Percentiles rank a stretch among this genome's conserved stretches.
Conservation (phyloP, 306 rosid genomes). For the Citrullus colocynthis region DNA sequence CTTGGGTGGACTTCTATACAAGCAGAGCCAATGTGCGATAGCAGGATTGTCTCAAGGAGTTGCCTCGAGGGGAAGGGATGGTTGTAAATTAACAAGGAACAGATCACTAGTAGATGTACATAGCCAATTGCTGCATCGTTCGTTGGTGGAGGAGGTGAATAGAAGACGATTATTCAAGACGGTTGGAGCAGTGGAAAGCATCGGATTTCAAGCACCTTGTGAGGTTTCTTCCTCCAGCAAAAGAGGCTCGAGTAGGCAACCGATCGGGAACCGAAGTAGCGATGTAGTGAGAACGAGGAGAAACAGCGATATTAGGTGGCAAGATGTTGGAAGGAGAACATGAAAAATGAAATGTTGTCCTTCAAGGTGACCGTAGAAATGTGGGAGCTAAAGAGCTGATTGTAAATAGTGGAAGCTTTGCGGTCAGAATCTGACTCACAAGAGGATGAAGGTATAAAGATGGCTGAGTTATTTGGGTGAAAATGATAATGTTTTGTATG, state of each 20-base stretch:
- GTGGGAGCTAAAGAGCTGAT: not conserved
- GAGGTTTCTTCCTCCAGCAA: conserved; percentile 23
- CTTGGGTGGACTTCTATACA: conserved; percentile 11
- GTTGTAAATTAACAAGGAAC: conserved; percentile 42
- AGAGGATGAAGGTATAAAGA: not conserved
- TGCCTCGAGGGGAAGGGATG: conserved; percentile 21
- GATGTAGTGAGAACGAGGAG: conserved; percentile 14
- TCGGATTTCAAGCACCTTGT: conserved; percentile 61
- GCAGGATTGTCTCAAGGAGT: conserved; percentile 16
- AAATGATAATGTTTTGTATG: not conserved
- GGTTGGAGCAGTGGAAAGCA: conserved; percentile 64
- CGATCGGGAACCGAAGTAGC: conserved; percentile 5
- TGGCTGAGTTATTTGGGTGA: not conserved
- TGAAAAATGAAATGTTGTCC: not conserved
- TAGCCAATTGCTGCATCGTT: conserved; percentile 60
- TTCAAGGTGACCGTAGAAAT: not conserved
- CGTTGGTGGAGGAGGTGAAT: conserved; percentile 65
- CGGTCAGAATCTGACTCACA: not conserved
- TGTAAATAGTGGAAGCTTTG: not conserved
- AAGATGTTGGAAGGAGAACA: conserved; percentile 9
- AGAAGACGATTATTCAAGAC: conserved; percentile 63
- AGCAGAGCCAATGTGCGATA: conserved; percentile 21
- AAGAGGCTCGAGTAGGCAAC: conserved; percentile 7
- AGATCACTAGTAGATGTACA: conserved; percentile 52
- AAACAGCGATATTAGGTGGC: conserved; percentile 13